Evolutionary conservation across 371 early-diverging fungal species (phyloP).

Genomic region (Synchytrium microbalum): DNA sequence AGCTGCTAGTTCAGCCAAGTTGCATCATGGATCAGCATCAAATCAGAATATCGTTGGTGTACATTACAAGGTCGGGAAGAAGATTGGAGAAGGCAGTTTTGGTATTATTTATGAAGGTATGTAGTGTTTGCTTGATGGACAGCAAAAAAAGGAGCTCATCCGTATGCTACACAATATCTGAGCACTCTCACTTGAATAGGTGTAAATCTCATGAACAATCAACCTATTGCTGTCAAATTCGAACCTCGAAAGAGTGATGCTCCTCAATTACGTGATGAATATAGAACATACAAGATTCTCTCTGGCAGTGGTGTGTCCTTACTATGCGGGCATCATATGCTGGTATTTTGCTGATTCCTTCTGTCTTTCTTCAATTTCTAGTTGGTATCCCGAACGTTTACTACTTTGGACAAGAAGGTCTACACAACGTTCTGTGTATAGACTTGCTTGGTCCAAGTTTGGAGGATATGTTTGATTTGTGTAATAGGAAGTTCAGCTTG

Average conservation of each 20-base stretch:
- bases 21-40: constrained; percentile 5
- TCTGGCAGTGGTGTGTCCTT: constrained; percentile 55
- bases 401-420: constrained; percentile 94
- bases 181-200: too few relatives aligned
- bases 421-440: constrained; percentile 92
- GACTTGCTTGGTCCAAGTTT: constrained; percentile 97
- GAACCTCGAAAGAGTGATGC: constrained; percentile 90
- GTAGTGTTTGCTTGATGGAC: constrained; percentile 5
- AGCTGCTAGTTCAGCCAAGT: neutral
- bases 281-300: constrained; percentile 81
- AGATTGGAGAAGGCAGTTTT: constrained; percentile 95
- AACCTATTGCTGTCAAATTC: constrained; percentile 87
- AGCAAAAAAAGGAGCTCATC: neutral
- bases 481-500: constrained; percentile 79
- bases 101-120: constrained; percentile 95
- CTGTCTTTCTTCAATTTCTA: constrained; percentile 9
- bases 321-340: neutral
- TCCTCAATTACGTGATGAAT: constrained; percentile 90
- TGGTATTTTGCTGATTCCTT: neutral
- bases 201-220: constrained; percentile 61
- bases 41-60: constrained; percentile 68
- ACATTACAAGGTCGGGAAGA: constrained; percentile 89
- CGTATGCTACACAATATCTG: too few relatives aligned
- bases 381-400: constrained; percentile 81
- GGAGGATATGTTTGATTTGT: constrained; percentile 96